These are phyloP conservation scores for Venturiaceae sp. DNA, from an alignment of 2,329 filamentous ascomycete genomes.

Conservation along the genomic window DNA sequence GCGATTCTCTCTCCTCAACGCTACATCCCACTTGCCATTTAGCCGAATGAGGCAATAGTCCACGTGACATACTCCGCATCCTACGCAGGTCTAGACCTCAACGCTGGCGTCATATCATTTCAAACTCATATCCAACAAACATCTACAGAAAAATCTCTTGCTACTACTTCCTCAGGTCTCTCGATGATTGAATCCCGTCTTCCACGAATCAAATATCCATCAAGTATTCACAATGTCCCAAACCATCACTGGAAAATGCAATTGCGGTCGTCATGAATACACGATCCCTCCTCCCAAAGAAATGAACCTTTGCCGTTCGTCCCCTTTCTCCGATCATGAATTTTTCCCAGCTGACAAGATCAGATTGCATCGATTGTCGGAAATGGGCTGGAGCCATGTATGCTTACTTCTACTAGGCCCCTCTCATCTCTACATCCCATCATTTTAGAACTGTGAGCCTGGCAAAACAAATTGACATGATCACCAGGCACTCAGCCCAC, in stretches of 20 bases:
- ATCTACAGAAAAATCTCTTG: too few species aligned
- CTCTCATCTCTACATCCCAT: background rate
- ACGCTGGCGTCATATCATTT: background rate
- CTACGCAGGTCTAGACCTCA: background rate
- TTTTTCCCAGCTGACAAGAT: background rate
- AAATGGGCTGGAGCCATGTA: background rate
- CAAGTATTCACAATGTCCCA: background rate
- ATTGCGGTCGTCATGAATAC: conserved; percentile 1
- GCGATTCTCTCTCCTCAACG: too few species aligned
- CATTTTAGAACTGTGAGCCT: too few species aligned
- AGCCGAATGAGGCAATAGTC: background rate
- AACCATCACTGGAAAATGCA: background rate
- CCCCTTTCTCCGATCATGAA: background rate
- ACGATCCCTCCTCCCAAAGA: background rate
- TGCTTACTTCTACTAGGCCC: background rate
- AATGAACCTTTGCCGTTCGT: background rate
- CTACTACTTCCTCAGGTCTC: too few species aligned
- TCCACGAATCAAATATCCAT: too few species aligned
- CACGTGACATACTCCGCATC: background rate
- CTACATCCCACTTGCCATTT: too few species aligned
- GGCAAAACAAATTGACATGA: background rate
- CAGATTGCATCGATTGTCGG: background rate
- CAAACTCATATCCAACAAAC: background rate
- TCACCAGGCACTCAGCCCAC: background rate
- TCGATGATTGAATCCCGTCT: too few species aligned